These are phyloP conservation scores for Bipolaris zeicola DNA, from an alignment of 2,329 filamentous ascomycete genomes.

Conservation along the genomic window DNA sequence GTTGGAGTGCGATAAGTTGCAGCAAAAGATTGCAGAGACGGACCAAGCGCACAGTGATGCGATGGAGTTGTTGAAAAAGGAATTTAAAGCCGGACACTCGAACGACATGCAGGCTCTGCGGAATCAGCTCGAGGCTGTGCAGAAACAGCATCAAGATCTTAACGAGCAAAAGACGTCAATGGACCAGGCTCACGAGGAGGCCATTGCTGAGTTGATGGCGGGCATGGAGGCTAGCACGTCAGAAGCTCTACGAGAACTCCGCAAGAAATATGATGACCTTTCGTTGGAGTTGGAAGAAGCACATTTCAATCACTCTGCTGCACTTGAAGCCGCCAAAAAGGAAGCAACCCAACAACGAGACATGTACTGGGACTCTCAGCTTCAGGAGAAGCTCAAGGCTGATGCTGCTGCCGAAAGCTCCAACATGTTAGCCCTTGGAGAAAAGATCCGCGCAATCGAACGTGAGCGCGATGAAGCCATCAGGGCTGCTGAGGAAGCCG, in stretches of 20 bases:
- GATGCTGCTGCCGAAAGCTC: constrained; percentile 17
- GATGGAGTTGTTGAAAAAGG: constrained; percentile 36
- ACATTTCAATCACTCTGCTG: constrained; percentile 25
- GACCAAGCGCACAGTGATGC: constrained; percentile 42
- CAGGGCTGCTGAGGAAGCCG: constrained; percentile 31
- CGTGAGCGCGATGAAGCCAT: constrained; percentile 30
- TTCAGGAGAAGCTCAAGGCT: constrained; percentile 22
- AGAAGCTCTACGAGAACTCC: constrained; percentile 42
- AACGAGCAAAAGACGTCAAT: constrained; percentile 36
- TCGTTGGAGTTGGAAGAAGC: constrained; percentile 25
- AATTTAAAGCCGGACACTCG: constrained; percentile 39
- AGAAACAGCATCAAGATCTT: constrained; percentile 36
- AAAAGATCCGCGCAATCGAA: constrained; percentile 20
- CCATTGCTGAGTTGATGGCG: constrained; percentile 43
- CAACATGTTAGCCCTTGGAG: constrained; percentile 18
- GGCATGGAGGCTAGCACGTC: constrained; percentile 43
- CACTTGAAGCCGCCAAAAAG: constrained; percentile 29
- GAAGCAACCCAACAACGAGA: constrained; percentile 23
- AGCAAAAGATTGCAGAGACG: constrained; percentile 27
- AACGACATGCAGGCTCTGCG: constrained; percentile 31
- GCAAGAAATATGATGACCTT: constrained; percentile 42
- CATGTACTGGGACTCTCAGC: constrained; percentile 22
- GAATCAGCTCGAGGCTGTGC: constrained; percentile 34
- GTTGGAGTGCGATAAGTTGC: constrained; percentile 29
- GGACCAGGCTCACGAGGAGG: constrained; percentile 42